Conservation (phyloP, 2,329 filamentous ascomycete genomes). For the Raffaelea ambrosiae region DNA sequence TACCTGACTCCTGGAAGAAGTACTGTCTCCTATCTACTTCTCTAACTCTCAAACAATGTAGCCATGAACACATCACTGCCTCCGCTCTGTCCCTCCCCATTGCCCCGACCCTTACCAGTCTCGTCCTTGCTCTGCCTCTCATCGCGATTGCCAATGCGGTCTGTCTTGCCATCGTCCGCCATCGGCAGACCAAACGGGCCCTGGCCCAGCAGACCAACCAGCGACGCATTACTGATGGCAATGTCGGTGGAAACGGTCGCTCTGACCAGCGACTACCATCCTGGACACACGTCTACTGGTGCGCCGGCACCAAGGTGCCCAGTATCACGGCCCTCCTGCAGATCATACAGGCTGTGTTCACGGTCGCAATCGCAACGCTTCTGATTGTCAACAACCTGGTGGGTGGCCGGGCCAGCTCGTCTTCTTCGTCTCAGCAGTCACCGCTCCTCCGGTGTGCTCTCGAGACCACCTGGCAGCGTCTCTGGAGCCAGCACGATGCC, state of each 20-base stretch:
- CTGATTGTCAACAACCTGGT: conserved; percentile 21
- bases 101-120: conserved; percentile 6
- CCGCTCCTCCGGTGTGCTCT: conserved; percentile 39
- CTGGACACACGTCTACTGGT: neutral
- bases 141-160: conserved; percentile 5
- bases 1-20: neutral
- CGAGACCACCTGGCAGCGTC: conserved; percentile 43
- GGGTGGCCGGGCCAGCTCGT: neutral
- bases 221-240: neutral
- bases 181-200: no score
- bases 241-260: neutral
- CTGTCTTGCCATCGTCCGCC: neutral
- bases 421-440: conserved; percentile 27
- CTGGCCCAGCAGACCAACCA: no score
- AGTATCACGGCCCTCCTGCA: conserved; percentile 5
- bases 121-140: conserved; percentile 9
- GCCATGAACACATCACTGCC: conserved; percentile 11
- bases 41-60: conserved; percentile 9
- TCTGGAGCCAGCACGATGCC: conserved; percentile 44
- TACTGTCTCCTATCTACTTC: neutral
- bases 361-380: conserved; percentile 36
- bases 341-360: conserved; percentile 18
- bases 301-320: neutral
- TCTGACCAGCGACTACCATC: no score
- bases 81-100: conserved; percentile 11